Conservation (phyloP, 2,329 filamentous ascomycete species). For the Leptoxyphium fumago region DNA sequence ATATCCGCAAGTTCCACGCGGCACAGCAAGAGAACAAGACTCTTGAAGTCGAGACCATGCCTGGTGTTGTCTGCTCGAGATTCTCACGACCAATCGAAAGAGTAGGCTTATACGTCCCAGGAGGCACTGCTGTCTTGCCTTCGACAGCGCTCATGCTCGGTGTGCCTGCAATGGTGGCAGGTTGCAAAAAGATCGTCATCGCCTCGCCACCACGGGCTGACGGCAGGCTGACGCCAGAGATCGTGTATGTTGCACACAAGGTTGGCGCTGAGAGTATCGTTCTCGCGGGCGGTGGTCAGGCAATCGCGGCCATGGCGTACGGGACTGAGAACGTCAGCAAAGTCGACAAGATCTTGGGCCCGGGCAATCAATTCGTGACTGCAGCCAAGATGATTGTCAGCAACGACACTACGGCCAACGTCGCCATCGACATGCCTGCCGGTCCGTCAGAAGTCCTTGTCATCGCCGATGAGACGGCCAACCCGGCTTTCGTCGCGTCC, state of each 20-base stretch:
- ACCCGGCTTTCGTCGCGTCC: slow-evolving; percentile 88
- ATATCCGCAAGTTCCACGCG: slow-evolving; percentile 86
- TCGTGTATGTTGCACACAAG: slow-evolving; percentile 95
- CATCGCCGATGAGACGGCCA: slow-evolving; percentile 72
- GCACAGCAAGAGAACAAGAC: slow-evolving; percentile 77
- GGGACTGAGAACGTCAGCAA: slow-evolving; percentile 88
- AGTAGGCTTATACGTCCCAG: slow-evolving; percentile 92
- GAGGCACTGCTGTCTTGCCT: slow-evolving; percentile 90
- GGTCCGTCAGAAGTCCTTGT: slow-evolving; percentile 96
- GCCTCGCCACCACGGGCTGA: slow-evolving; percentile 83
- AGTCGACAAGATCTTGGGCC: slow-evolving; percentile 96
- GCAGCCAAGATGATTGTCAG: slow-evolving; percentile 97
- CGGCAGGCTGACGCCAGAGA: slow-evolving; percentile 85
- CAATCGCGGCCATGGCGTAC: slow-evolving; percentile 92
- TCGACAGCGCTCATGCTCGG: slow-evolving; percentile 96
- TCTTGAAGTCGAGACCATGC: slow-evolving; percentile 89
- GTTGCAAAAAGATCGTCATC: slow-evolving; percentile 86
- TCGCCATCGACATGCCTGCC: slow-evolving; percentile 96
- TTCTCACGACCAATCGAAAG: slow-evolving; percentile 86
- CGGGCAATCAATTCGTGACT: slow-evolving; percentile 96
- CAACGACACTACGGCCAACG: slow-evolving; percentile 90
- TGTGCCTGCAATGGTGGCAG: slow-evolving; percentile 92
- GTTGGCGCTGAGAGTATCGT: slow-evolving; percentile 93
- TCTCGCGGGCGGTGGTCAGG: slow-evolving; percentile 86
- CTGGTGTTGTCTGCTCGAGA: slow-evolving; percentile 83